phyloP scores from a whole-genome alignment of 1,284 basidiomycete genomes.

The Cryptococcus floricola region DNA sequence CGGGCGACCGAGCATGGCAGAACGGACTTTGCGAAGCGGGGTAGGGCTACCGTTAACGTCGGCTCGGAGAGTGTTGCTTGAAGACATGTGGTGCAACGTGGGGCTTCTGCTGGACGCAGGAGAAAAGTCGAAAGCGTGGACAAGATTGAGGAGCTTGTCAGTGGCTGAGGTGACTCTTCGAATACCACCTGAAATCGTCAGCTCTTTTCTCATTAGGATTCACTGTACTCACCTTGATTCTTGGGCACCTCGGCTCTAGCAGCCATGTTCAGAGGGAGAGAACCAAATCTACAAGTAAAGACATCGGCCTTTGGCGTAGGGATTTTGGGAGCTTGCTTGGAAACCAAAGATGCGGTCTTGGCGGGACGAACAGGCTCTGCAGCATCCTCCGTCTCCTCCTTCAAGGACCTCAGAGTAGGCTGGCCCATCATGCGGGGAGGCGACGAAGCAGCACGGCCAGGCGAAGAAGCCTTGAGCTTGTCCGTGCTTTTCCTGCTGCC shows the following conservation, averaged over 20 bases:
- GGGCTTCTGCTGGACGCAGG: constrained; percentile 15
- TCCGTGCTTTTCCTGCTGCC: constrained; percentile 24
- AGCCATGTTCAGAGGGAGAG: not conserved
- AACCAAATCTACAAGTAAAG: constrained; percentile 17
- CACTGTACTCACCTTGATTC: not conserved
- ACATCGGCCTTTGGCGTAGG: not conserved
- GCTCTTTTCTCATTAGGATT: not conserved
- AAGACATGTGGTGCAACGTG: constrained; percentile 14
- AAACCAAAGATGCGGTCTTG: not conserved
- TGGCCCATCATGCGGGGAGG: constrained; percentile 6
- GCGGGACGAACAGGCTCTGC: not conserved
- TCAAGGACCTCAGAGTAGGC: constrained; percentile 14
- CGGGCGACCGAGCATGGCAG: constrained; percentile 22
- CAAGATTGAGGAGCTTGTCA: constrained; percentile 28
- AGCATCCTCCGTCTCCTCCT: constrained; percentile 26
- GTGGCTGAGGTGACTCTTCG: constrained; percentile 34
- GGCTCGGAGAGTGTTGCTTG: constrained; percentile 18
- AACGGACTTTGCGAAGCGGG: constrained; percentile 26
- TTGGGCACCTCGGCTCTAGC: not conserved
- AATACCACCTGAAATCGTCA: constrained; percentile 20
- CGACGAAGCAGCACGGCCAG: constrained; percentile 1
- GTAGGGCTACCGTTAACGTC: constrained; percentile 27
- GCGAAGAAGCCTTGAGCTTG: constrained; percentile 14
- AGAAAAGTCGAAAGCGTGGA: constrained; percentile 26
- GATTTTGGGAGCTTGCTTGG: not conserved